Conservation (phyloP, 352 stramenopile genomes). For the Pythium brachiatum region DNA sequence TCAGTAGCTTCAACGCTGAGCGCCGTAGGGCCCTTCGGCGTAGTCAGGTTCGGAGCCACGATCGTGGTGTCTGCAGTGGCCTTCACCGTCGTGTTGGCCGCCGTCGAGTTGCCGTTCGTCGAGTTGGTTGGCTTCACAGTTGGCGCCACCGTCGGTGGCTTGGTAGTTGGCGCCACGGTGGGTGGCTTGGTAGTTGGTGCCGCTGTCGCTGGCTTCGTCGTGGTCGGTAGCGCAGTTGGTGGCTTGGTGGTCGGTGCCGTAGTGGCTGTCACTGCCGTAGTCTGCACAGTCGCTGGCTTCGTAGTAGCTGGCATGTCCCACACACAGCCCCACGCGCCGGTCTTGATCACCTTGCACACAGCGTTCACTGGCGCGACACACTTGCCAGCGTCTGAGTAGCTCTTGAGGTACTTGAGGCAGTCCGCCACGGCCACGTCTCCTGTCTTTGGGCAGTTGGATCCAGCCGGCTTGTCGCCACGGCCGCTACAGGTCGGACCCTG, state of each 20-base stretch:
- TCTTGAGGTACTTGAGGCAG: conserved; percentile 49
- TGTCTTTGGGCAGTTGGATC: conserved; percentile 45
- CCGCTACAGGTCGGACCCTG: conserved; percentile 61
- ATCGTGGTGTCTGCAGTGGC: no score
- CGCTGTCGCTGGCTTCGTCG: background rate
- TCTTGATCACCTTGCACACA: conserved; percentile 52
- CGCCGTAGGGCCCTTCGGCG: background rate
- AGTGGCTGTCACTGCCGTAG: background rate
- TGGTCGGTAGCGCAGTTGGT: no score
- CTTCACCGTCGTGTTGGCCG: background rate
- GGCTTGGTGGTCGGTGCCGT: background rate
- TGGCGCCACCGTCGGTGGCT: background rate
- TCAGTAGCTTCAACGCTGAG: background rate
- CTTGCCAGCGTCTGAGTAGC: conserved; percentile 39
- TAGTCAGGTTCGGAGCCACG: background rate
- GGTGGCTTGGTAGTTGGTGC: background rate
- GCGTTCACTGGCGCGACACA: conserved; percentile 53
- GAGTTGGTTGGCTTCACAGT: no score
- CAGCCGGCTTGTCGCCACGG: conserved; percentile 31
- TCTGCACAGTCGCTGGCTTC: background rate
- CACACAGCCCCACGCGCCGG: conserved; percentile 65
- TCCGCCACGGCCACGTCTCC: conserved; percentile 51
- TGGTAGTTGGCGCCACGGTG: no score
- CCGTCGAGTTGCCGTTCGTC: no score
- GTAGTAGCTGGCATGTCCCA: conserved; percentile 2